phyloP scores from a whole-genome alignment of 2,329 filamentous ascomycete species.

The Sphaceloma murrayae region DNA sequence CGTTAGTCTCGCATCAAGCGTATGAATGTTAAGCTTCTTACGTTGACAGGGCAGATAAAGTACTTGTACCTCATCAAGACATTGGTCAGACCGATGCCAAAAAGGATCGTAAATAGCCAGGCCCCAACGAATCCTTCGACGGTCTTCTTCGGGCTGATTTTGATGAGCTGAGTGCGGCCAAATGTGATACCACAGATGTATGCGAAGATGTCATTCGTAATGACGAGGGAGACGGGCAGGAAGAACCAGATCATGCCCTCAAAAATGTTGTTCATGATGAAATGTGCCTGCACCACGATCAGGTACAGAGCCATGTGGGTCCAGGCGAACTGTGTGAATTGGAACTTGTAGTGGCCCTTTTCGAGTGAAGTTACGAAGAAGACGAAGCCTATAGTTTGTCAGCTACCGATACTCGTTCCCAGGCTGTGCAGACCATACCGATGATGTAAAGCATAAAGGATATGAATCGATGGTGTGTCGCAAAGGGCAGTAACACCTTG shows the following conservation, averaged over 20 bases:
- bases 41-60: conserved; percentile 94
- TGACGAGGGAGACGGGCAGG: conserved; percentile 84
- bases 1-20: neutral
- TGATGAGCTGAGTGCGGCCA: conserved; percentile 91
- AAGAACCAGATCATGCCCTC: conserved; percentile 99
- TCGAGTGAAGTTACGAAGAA: conserved; percentile 95
- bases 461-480: conserved; percentile 96
- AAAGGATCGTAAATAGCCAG: conserved; percentile 89
- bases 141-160: conserved; percentile 97
- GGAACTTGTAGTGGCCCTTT: conserved; percentile 93
- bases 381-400: conserved; percentile 88
- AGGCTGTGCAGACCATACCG: too few relatives aligned
- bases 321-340: conserved; percentile 99
- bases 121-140: conserved; percentile 95
- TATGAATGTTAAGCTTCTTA: conserved; percentile 33
- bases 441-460: conserved; percentile 98
- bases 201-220: conserved; percentile 97
- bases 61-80: conserved; percentile 85
- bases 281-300: conserved; percentile 95
- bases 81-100: conserved; percentile 72
- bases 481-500: conserved; percentile 80
- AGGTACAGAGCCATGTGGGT: conserved; percentile 98
- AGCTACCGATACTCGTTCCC: too few relatives aligned
- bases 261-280: conserved; percentile 99
- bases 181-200: conserved; percentile 97